These are phyloP conservation scores for Phellinidium pouzarii DNA, from an alignment of 1,284 basidiomycete species.

Conservation along the genomic window DNA sequence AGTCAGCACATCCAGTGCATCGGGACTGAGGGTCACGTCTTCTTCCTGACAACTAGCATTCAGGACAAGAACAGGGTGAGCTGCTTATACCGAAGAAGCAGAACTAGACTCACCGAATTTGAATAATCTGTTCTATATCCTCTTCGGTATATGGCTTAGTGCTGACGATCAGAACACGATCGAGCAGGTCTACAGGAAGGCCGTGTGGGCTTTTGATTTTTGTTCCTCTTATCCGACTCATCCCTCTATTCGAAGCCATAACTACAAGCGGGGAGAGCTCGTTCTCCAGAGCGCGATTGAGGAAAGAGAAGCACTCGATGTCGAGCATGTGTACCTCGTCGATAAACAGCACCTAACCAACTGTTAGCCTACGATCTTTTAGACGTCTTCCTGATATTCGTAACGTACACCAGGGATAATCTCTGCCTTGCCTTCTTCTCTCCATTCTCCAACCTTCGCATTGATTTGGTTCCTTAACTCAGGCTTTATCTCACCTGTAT, in stretches of 20 bases:
- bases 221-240: constrained; percentile 92
- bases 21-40: constrained; percentile 79
- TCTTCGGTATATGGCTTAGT: constrained; percentile 84
- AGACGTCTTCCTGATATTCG: constrained; percentile 11
- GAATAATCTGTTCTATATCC: constrained; percentile 88
- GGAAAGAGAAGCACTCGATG: constrained; percentile 98
- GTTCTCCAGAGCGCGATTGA: constrained; percentile 92
- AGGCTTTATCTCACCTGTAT: constrained; percentile 98
- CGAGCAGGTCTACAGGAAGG: constrained; percentile 89
- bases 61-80: neutral
- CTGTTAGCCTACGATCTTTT: neutral
- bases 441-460: constrained; percentile 94
- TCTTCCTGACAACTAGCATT: constrained; percentile 82
- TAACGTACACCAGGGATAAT: constrained; percentile 89
- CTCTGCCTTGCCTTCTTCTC: constrained; percentile 97
- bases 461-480: constrained; percentile 97
- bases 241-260: constrained; percentile 97
- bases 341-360: constrained; percentile 74
- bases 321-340: constrained; percentile 99
- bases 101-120: constrained; percentile 64
- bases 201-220: constrained; percentile 93
- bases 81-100: neutral
- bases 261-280: constrained; percentile 94
- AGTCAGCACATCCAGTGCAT: constrained; percentile 74
- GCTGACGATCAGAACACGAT: constrained; percentile 92